Evolutionary conservation across 192 early-diverging fungal species (phyloP).

Genomic region (Entomortierella parvispora): DNA sequence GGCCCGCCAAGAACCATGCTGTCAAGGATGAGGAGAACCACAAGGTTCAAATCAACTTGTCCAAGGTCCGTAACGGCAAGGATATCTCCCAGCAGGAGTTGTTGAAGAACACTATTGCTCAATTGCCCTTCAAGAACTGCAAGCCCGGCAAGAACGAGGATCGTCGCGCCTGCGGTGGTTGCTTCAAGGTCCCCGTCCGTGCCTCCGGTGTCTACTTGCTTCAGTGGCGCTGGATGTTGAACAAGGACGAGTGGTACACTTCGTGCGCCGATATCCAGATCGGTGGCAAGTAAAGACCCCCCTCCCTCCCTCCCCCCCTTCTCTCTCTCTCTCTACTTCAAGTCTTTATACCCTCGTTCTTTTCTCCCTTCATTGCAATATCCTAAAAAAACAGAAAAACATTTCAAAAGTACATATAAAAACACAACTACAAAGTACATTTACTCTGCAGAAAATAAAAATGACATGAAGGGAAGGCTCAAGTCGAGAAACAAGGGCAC

Average conservation of each 20-base stretch:
- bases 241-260: conserved; percentile 40
- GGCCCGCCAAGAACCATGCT: conserved; percentile 45
- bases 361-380: background rate
- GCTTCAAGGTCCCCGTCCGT: conserved; percentile 43
- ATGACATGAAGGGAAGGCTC: background rate
- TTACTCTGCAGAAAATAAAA: background rate
- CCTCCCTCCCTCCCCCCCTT: background rate
- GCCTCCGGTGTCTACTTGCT: conserved; percentile 26
- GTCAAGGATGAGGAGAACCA: conserved; percentile 11
- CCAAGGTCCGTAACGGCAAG: conserved; percentile 6
- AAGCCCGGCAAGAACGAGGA: conserved; percentile 13
- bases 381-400: too few species aligned
- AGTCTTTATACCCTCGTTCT: background rate
- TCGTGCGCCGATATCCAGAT: conserved; percentile 28
- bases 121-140: conserved; percentile 37
- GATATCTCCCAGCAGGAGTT: conserved; percentile 19
- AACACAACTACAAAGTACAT: too few species aligned
- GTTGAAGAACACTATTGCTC: conserved; percentile 22
- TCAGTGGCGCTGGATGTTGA: conserved; percentile 50
- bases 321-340: background rate
- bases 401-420: too few species aligned
- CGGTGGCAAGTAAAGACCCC: background rate
- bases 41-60: conserved; percentile 32
- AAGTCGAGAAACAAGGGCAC: too few species aligned
- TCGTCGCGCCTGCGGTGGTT: conserved; percentile 32